Base-by-base conservation (phyloP, 257 asterid species). In the Ocimum tenuiflorum region DNA sequence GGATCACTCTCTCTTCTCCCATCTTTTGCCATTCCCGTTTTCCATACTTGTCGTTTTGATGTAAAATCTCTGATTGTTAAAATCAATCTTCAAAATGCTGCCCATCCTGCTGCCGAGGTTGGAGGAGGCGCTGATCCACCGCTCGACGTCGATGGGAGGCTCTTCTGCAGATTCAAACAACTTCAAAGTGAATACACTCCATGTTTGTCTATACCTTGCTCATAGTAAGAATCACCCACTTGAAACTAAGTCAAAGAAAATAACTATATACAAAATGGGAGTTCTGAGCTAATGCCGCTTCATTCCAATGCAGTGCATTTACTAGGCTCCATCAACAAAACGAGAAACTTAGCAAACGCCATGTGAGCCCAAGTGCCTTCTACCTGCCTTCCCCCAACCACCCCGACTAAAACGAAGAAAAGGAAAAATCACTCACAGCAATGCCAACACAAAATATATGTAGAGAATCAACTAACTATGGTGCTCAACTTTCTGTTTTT, bases 31-130 rank as follows among this genome's bases (percentile, higher is more conserved):
- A 33, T 73, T 79, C 53, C 51, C 55, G 48, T 22, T 69, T 63
- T 43, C 2, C 29, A 62, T 27, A 76, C 47, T 77, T 72, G 77
- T 77, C 73, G 35, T 68, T 60, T 74, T 54, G 75, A 50, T 75
- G n/a, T n/a, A n/a, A n/a, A n/a, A n/a, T n/a, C n/a, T n/a, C n/a
- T n/a, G n/a, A n/a, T n/a, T n/a, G n/a, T n/a, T n/a, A n/a, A n/a
- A n/a, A n/a, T 63, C 33, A 35, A 20, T 20, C 54, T 59, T 89
- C 81, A 89, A 75, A 92, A 92, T 55, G 99, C 97, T 41, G 99
- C 99, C 99, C 99, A 92, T 71, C 96, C 99, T 63, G 96, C 89
- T 71, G 96, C 95, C 46, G 88, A 73, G 75, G 91, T 57, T 73
- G 76, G 85, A 65, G 79, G 75, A 24, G 91, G 46, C 45, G 79